These are phyloP conservation scores for Pythium sp. DNA, from an alignment of 352 stramenopile species.

Conservation along the genomic window DNA sequence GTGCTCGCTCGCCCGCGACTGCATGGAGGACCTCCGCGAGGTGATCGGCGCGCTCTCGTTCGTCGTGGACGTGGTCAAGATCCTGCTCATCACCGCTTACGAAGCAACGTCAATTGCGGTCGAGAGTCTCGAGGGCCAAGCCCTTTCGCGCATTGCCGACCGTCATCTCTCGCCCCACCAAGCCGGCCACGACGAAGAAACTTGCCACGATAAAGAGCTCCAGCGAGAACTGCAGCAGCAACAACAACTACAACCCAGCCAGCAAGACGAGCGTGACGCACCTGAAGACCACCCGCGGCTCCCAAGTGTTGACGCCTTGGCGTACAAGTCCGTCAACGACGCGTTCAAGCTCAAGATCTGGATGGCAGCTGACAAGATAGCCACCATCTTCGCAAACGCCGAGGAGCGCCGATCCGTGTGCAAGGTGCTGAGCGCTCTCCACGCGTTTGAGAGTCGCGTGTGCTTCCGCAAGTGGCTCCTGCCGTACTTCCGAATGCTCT, in stretches of 20 bases:
- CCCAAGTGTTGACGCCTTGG: not conserved
- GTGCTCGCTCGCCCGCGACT: not conserved
- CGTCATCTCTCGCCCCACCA: not conserved
- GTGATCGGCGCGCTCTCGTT: not conserved
- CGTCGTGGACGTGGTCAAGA: not conserved
- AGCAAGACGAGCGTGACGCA: not conserved
- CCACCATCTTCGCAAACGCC: not conserved
- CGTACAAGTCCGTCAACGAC: not conserved
- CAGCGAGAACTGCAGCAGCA: not conserved
- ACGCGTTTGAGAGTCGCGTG: not conserved
- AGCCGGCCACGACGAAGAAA: not conserved
- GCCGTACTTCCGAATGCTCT: not conserved
- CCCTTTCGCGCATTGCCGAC: not conserved
- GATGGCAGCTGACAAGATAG: not conserved
- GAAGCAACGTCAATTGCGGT: not conserved
- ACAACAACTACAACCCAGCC: not conserved
- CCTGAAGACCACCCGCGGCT: not conserved
- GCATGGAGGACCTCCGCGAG: not conserved
- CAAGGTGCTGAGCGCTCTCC: not conserved
- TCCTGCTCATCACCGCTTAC: not conserved
- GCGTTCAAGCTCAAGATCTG: not conserved
- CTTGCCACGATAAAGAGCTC: not conserved
- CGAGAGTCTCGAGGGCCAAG: not conserved
- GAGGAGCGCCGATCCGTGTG: not conserved
- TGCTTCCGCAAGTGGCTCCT: conserved; percentile 1